phyloP scores from a whole-genome alignment of 371 early-diverging fungal genomes.

The Rhizopus delemar region DNA sequence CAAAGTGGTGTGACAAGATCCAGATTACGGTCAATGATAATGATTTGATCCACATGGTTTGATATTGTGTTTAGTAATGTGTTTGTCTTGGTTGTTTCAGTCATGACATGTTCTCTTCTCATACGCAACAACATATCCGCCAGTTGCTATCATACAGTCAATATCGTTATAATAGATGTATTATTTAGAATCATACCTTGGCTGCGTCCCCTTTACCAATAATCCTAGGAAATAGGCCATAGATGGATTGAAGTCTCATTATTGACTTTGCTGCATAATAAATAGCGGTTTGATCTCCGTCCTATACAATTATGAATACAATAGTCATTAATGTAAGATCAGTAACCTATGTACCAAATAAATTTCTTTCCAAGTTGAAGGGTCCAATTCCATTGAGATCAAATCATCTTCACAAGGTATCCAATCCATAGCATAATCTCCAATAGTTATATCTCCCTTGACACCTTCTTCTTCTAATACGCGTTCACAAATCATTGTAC shows the following conservation, averaged over 20 bases:
- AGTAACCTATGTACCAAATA: constrained; percentile 59
- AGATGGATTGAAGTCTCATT: constrained; percentile 84
- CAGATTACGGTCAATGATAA: constrained; percentile 87
- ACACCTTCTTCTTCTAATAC: constrained; percentile 91
- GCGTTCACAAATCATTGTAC: constrained; percentile 85
- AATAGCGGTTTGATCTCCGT: constrained; percentile 82
- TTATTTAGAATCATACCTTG: constrained; percentile 41
- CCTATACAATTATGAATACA: constrained; percentile 38
- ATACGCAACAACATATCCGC: constrained; percentile 81
- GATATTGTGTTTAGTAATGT: constrained; percentile 55
- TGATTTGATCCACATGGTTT: constrained; percentile 81
- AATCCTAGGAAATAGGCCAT: constrained; percentile 86
- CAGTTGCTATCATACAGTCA: constrained; percentile 48
- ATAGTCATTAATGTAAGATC: neutral
- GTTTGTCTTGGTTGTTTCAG: constrained; percentile 44
- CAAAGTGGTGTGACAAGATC: constrained; percentile 91
- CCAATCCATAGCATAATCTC: constrained; percentile 87
- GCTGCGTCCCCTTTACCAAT: constrained; percentile 89
- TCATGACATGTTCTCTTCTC: constrained; percentile 75
- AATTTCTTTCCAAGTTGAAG: constrained; percentile 75
- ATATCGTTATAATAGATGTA: neutral
- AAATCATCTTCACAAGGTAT: constrained; percentile 90
- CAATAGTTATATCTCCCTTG: constrained; percentile 80
- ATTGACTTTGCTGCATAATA: constrained; percentile 80
- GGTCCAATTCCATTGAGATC: constrained; percentile 84